These are phyloP conservation scores for Camellia sinensis DNA, from an alignment of 148 eudicot species.

Conservation along the genomic window DNA sequence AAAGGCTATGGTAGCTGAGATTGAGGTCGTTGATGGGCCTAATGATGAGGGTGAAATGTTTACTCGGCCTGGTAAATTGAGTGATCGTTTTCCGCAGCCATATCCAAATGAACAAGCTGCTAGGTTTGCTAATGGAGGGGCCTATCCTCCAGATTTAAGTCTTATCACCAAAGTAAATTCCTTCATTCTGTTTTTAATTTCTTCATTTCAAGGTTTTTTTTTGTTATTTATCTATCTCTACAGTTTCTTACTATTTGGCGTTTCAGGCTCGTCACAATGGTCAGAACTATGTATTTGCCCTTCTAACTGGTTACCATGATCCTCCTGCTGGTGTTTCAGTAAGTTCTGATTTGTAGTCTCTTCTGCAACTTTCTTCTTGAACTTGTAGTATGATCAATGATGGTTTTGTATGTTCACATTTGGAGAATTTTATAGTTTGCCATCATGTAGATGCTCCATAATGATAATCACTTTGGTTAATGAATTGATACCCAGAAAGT, in stretches of 20 bases:
- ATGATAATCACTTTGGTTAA: background rate
- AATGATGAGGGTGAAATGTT: conserved; percentile 99
- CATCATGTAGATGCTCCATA: background rate
- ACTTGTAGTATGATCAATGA: background rate
- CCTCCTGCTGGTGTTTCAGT: conserved; percentile 98
- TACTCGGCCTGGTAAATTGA: conserved; percentile 91
- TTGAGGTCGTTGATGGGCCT: conserved; percentile 95
- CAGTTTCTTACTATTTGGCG: conserved; percentile 4
- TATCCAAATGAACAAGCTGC: conserved; percentile 91
- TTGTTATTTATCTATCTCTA: background rate
- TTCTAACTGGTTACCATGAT: conserved; percentile 91
- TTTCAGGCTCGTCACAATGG: conserved; percentile 97
- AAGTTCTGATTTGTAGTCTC: conserved; percentile 24
- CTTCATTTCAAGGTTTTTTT: background rate
- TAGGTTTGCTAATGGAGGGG: conserved; percentile 99
- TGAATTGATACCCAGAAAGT: background rate
- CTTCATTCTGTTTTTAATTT: background rate
- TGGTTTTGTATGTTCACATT: background rate
- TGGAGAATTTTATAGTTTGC: background rate
- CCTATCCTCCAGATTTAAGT: conserved; percentile 97
- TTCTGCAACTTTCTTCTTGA: background rate
- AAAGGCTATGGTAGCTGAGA: conserved; percentile 97
- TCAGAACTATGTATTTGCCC: conserved; percentile 87
- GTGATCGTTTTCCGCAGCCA: conserved; percentile 88
- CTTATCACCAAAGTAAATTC: conserved; percentile 77